Evolutionary conservation across 495 filamentous ascomycete genomes (phyloP).

Genomic region (Penicillium atrosanguineum): DNA sequence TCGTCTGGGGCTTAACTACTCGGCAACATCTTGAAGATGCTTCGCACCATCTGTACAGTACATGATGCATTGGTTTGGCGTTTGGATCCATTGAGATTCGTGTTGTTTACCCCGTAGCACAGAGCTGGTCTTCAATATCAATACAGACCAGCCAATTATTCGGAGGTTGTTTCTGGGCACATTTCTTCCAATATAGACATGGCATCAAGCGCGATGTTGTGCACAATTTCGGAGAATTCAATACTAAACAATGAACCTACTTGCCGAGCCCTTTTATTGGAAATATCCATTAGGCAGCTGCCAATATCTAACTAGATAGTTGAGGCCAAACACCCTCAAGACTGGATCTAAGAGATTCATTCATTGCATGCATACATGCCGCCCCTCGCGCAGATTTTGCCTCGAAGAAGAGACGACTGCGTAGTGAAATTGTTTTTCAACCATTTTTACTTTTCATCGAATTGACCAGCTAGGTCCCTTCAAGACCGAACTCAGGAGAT

Average conservation of each 20-base stretch:
- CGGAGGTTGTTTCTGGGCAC: no score
- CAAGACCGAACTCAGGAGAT: constrained; percentile 36
- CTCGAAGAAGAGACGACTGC: not conserved
- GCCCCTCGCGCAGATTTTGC: not conserved
- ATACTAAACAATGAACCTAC: not conserved
- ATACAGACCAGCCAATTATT: no score
- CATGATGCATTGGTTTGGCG: not conserved
- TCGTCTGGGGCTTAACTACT: not conserved
- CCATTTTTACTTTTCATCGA: constrained; percentile 4
- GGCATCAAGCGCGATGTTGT: no score
- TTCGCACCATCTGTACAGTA: not conserved
- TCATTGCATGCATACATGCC: constrained; percentile 8
- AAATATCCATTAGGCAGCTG: not conserved
- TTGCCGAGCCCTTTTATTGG: not conserved
- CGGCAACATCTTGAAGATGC: not conserved
- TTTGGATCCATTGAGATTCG: no score
- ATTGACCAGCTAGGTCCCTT: not conserved
- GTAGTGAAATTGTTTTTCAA: not conserved
- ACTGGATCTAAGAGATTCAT: constrained; percentile 4
- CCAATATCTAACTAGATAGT: not conserved
- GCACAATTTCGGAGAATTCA: no score
- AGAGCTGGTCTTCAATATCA: no score
- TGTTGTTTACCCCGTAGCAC: no score
- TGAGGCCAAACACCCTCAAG: not conserved
- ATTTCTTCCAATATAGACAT: no score